phyloP scores from a whole-genome alignment of 78 protist species.

The Dictyostelium brefeldianum region DNA sequence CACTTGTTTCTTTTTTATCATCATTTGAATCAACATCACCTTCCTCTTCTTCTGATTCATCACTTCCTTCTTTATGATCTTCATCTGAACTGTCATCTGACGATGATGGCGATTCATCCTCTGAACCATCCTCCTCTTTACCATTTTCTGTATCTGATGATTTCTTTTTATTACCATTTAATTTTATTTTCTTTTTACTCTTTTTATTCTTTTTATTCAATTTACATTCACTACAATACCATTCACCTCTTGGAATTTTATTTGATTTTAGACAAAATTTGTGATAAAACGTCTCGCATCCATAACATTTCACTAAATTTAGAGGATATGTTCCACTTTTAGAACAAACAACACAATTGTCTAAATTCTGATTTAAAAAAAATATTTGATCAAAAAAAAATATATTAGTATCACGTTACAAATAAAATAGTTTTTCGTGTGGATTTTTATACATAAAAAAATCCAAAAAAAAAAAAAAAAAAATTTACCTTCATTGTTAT shows the following conservation, averaged over 20 bases:
- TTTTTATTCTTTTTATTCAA: not conserved
- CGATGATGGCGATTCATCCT: not conserved
- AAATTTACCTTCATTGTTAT: not conserved
- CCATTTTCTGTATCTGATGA: not conserved
- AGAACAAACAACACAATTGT: not conserved
- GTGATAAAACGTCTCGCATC: constrained; percentile 30
- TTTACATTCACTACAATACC: constrained; percentile 38
- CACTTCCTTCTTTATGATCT: not conserved
- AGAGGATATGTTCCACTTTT: not conserved
- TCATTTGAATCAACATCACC: not conserved
- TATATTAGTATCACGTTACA: no score
- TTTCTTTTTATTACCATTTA: not conserved
- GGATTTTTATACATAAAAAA: no score
- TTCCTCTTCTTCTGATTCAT: not conserved
- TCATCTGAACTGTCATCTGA: not conserved
- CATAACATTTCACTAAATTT: constrained; percentile 19
- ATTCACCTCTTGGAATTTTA: constrained; percentile 38
- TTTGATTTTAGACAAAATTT: not conserved
- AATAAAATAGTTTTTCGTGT: no score
- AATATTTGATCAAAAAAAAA: not conserved
- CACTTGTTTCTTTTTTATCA: not conserved
- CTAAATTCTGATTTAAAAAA: no score
- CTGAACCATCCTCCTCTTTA: not conserved
- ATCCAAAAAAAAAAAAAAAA: not conserved
- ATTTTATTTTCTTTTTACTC: not conserved